Evolutionary conservation across 148 eudicot genomes (phyloP).

Genomic region (Camellia sinensis): DNA sequence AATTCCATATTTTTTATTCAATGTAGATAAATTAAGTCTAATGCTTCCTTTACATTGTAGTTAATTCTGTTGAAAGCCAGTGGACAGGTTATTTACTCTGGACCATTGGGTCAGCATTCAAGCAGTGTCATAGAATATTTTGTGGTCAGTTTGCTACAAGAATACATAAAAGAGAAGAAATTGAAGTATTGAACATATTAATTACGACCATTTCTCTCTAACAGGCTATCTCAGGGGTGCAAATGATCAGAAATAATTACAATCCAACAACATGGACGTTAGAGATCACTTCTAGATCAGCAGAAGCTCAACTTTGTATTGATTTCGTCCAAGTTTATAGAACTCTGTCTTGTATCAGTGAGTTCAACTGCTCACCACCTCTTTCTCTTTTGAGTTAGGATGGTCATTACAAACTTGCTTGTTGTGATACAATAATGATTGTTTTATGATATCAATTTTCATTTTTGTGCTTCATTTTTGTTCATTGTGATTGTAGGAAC

Average conservation of each 20-base stretch:
- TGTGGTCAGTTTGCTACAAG: slow-evolving; percentile 44
- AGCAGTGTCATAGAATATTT: slow-evolving; percentile 59
- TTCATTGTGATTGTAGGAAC: slow-evolving; percentile 34
- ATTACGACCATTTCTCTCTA: background rate
- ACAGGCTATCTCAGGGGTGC: slow-evolving; percentile 65
- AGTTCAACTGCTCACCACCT: slow-evolving; percentile 26
- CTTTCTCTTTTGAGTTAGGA: background rate
- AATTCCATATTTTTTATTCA: background rate
- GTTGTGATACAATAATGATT: background rate
- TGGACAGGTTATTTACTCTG: slow-evolving; percentile 70
- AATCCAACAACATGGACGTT: slow-evolving; percentile 95
- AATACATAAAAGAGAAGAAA: background rate
- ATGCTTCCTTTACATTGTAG: slow-evolving; percentile 32
- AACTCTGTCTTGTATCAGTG: slow-evolving; percentile 49
- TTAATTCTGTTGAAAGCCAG: slow-evolving; percentile 65
- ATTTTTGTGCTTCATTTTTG: background rate
- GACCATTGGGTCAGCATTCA: slow-evolving; percentile 70
- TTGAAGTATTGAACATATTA: background rate
- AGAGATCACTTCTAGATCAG: slow-evolving; percentile 72
- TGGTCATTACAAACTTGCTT: background rate
- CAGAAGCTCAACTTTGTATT: slow-evolving; percentile 60
- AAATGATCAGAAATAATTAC: slow-evolving; percentile 57
- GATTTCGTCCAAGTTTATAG: slow-evolving; percentile 61
- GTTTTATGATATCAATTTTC: background rate
- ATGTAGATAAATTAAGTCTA: background rate